Evolutionary conservation across 2,329 filamentous ascomycete species (phyloP).

Genomic region (Epichloe amarillans): DNA sequence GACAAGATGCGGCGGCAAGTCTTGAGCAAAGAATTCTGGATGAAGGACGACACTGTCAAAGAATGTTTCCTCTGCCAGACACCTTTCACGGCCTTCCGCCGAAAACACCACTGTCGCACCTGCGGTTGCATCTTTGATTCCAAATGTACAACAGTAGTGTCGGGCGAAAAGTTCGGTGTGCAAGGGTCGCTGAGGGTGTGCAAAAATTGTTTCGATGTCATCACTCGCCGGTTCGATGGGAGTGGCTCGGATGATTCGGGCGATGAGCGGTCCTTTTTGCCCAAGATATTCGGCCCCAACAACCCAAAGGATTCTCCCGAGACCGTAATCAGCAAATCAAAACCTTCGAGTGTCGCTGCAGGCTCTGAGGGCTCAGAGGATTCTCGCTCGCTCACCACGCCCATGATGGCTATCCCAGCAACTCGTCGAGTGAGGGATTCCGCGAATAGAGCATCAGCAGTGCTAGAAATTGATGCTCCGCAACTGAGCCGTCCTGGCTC

Average conservation of each 20-base stretch:
- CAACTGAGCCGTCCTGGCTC: slow-evolving; percentile 85
- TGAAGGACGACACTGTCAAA: slow-evolving; percentile 96
- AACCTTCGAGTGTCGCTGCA: slow-evolving; percentile 20
- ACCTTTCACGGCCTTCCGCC: slow-evolving; percentile 81
- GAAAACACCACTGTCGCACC: slow-evolving; percentile 90
- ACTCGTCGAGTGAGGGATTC: slow-evolving; percentile 57
- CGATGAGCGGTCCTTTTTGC: slow-evolving; percentile 59
- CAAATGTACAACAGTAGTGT: slow-evolving; percentile 86
- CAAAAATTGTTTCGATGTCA: slow-evolving; percentile 82
- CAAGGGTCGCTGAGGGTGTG: slow-evolving; percentile 76
- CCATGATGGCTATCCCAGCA: slow-evolving; percentile 58
- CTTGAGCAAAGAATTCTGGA: slow-evolving; percentile 93
- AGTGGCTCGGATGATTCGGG: slow-evolving; percentile 79
- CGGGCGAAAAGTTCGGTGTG: slow-evolving; percentile 78
- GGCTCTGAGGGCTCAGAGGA: slow-evolving; percentile 31
- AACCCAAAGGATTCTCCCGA: slow-evolving; percentile 6
- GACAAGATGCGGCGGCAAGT: slow-evolving; percentile 74
- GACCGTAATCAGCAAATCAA: slow-evolving; percentile 4
- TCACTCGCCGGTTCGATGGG: slow-evolving; percentile 78
- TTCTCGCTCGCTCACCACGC: slow-evolving; percentile 44
- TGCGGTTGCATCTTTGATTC: slow-evolving; percentile 99
- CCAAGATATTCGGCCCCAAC: slow-evolving; percentile 46
- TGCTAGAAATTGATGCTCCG: slow-evolving; percentile 80
- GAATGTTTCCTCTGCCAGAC: slow-evolving; percentile 90
- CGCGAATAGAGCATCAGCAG: slow-evolving; percentile 63